Percentiles rank a stretch among this genome's conserved stretches.
These are phyloP conservation scores for Aspergillus sergii DNA, from an alignment of 2,329 filamentous ascomycete species.

Conservation along the genomic window DNA sequence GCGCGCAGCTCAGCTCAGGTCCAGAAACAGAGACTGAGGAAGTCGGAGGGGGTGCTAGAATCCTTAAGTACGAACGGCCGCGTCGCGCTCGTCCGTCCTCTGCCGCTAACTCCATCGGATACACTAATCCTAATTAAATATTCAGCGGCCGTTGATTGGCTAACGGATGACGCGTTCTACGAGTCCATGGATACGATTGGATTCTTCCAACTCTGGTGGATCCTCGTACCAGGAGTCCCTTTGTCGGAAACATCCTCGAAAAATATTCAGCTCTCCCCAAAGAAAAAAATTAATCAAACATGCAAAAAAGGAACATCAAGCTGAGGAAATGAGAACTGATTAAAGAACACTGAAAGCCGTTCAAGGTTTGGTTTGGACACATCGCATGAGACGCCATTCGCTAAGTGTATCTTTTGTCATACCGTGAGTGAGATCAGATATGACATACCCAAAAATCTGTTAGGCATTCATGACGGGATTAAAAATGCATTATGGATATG, in stretches of 20 bases:
- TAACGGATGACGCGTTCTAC: constrained; percentile 27
- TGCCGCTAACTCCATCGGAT: constrained; percentile 41
- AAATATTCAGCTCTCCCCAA: constrained; percentile 7
- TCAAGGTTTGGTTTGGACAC: background rate
- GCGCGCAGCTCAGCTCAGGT: constrained; percentile 32
- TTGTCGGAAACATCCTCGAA: constrained; percentile 24
- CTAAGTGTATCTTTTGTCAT: constrained; percentile 16
- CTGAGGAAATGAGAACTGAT: too few species aligned
- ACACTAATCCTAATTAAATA: constrained; percentile 37
- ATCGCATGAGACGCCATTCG: constrained; percentile 7
- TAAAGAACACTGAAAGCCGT: constrained; percentile 4
- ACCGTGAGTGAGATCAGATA: constrained; percentile 21
- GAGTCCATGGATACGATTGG: constrained; percentile 27
- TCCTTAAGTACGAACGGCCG: constrained; percentile 45
- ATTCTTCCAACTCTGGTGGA: constrained; percentile 15
- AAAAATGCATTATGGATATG: constrained; percentile 11
- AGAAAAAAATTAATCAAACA: constrained; percentile 6
- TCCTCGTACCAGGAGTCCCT: constrained; percentile 27
- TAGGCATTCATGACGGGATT: constrained; percentile 24
- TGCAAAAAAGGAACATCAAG: too few species aligned
- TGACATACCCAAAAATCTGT: constrained; percentile 26
- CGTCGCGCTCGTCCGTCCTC: constrained; percentile 35
- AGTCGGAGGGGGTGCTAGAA: constrained; percentile 44
- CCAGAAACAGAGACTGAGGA: constrained; percentile 42
- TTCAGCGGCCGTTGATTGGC: constrained; percentile 35